Evolutionary conservation across 345 rosid species (phyloP).

Genomic region (Psidium friedrichsthalianum): DNA sequence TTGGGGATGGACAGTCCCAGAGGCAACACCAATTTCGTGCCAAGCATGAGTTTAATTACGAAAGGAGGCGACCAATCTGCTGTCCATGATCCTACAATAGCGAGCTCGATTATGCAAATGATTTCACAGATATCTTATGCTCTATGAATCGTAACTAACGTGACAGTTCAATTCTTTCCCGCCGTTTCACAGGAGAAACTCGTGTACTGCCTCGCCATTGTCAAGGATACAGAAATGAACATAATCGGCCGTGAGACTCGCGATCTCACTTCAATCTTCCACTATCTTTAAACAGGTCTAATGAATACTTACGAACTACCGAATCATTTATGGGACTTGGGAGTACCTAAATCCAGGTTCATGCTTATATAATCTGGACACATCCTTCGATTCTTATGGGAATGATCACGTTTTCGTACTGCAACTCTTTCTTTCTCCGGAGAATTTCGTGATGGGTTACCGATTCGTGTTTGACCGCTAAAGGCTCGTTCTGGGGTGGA

Average conservation of each 20-base stretch:
- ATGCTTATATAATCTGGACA: neutral
- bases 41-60: conserved; percentile 56
- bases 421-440: conserved; percentile 20
- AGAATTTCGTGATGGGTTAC: conserved; percentile 84
- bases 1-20: conserved; percentile 29
- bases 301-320: neutral
- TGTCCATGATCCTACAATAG: conserved; percentile 57
- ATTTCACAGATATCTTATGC: neutral
- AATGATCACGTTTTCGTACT: neutral
- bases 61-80: conserved; percentile 58
- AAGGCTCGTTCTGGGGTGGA: conserved; percentile 64
- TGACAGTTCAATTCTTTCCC: neutral
- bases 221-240: conserved; percentile 63
- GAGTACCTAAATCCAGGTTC: neutral
- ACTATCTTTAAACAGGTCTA: neutral
- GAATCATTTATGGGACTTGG: neutral
- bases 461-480: conserved; percentile 70
- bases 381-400: neutral
- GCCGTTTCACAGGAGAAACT: conserved; percentile 35
- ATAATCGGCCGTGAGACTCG: conserved; percentile 65
- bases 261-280: neutral
- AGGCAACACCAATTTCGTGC: conserved; percentile 53
- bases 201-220: conserved; percentile 60
- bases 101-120: neutral
- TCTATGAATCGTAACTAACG: neutral